These are phyloP conservation scores for Stachybotrys echinatus DNA, from an alignment of 2,329 filamentous ascomycete genomes.

Conservation along the genomic window DNA sequence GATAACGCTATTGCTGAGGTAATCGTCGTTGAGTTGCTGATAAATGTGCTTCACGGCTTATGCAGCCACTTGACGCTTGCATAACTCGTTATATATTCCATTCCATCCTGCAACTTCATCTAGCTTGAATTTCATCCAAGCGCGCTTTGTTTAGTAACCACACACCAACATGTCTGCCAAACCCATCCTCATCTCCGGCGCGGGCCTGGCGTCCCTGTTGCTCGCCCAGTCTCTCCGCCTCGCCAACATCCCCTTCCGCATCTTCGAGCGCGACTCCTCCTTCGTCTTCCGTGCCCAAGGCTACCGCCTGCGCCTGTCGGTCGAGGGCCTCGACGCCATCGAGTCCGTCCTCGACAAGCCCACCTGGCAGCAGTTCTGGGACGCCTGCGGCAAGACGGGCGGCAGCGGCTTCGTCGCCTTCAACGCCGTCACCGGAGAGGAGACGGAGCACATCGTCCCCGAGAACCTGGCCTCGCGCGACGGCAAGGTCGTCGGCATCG, in stretches of 20 bases:
- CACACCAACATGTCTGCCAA: constrained; percentile 16
- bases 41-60: no score
- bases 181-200: constrained; percentile 38
- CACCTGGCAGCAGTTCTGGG: constrained; percentile 50
- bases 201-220: constrained; percentile 36
- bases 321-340: constrained; percentile 53
- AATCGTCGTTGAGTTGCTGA: no score
- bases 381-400: constrained; percentile 53
- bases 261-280: constrained; percentile 51
- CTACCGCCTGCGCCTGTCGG: constrained; percentile 54
- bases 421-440: constrained; percentile 48
- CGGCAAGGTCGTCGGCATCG: constrained; percentile 56
- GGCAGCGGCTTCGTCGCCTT: constrained; percentile 45
- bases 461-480: constrained; percentile 43
- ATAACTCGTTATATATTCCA: no score
- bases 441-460: constrained; percentile 18
- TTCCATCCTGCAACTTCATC: neutral
- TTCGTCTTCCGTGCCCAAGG: constrained; percentile 54
- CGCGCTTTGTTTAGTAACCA: no score
- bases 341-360: constrained; percentile 48
- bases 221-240: constrained; percentile 36
- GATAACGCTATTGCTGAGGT: no score
- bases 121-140: no score
- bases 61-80: no score
- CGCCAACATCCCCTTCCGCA: constrained; percentile 41